Percentiles rank a stretch among this genome's conserved stretches.
Conservation (phyloP, 2,329 filamentous ascomycete genomes). For the Calonectria hawksworthii region DNA sequence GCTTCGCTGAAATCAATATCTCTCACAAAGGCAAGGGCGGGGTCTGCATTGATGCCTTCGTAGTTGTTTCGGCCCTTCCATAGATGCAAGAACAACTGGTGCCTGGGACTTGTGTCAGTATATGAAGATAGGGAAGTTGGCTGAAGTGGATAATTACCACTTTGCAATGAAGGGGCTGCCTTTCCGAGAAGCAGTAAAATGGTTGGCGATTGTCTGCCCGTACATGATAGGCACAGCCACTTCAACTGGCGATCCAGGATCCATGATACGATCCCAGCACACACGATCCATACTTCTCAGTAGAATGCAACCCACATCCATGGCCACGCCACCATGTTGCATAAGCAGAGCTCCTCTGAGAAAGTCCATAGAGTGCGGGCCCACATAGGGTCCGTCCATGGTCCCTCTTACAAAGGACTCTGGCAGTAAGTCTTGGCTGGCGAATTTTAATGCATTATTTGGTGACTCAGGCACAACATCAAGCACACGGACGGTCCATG, state of each 20-base stretch:
- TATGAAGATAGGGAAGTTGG: not conserved
- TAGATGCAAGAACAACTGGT: constrained; percentile 49
- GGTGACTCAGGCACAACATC: constrained; percentile 53
- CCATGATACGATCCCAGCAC: constrained; percentile 54
- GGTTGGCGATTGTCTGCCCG: constrained; percentile 37
- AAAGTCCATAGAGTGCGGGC: constrained; percentile 58
- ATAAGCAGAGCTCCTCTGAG: constrained; percentile 57
- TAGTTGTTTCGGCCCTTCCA: constrained; percentile 47
- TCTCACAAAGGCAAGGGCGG: constrained; percentile 46
- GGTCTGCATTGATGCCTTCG: constrained; percentile 43
- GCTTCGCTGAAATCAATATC: constrained; percentile 45
- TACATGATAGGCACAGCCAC: constrained; percentile 47
- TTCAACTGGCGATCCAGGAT: constrained; percentile 49
- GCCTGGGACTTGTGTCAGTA: constrained; percentile 44
- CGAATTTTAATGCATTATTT: constrained; percentile 54
- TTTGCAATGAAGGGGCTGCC: constrained; percentile 55
- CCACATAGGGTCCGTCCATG: constrained; percentile 56
- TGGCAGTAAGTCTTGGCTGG: constrained; percentile 47
- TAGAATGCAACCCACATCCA: constrained; percentile 58
- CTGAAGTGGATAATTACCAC: constrained; percentile 37
- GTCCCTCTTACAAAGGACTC: constrained; percentile 42
- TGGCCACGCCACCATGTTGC: constrained; percentile 55
- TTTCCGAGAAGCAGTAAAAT: constrained; percentile 55
- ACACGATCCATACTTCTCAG: constrained; percentile 53
- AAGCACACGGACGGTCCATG: constrained; percentile 58